phyloP scores from a whole-genome alignment of 495 filamentous ascomycete species.

The Penicillium steckii region DNA sequence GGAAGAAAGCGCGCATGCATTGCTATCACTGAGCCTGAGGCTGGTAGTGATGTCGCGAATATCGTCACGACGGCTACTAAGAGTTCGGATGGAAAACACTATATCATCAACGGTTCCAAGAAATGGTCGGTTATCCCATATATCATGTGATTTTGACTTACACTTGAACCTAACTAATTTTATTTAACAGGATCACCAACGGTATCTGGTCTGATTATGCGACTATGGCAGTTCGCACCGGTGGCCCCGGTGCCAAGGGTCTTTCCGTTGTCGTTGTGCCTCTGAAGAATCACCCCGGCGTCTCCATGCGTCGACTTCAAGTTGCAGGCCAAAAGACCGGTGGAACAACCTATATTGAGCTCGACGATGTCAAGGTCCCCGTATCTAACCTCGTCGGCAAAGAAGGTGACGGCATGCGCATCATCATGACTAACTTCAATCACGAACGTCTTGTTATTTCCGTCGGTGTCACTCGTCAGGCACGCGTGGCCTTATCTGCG shows the following conservation, averaged over 20 bases:
- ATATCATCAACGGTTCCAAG: constrained; percentile 73
- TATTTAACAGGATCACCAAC: constrained; percentile 66
- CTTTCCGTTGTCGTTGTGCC: constrained; percentile 68
- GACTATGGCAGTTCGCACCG: constrained; percentile 75
- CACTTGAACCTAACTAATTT: not conserved
- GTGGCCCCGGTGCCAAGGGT: constrained; percentile 59
- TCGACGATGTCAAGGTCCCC: constrained; percentile 71
- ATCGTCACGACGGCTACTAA: constrained; percentile 66
- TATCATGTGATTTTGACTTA: too few relatives aligned
- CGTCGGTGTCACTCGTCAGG: constrained; percentile 59
- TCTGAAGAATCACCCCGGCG: constrained; percentile 58
- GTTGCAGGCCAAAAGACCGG: constrained; percentile 58
- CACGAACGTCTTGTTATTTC: constrained; percentile 70
- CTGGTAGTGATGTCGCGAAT: constrained; percentile 70
- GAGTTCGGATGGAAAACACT: constrained; percentile 61
- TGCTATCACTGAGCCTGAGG: constrained; percentile 74
- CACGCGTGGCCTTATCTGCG: constrained; percentile 61
- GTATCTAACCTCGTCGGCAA: constrained; percentile 66
- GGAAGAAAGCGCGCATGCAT: constrained; percentile 68
- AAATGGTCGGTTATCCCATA: constrained; percentile 67
- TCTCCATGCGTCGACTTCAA: constrained; percentile 63
- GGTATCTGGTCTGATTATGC: constrained; percentile 73
- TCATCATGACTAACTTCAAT: constrained; percentile 85
- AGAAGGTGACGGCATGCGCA: constrained; percentile 70
- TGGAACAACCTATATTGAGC: constrained; percentile 74